Percentiles rank a stretch among this genome's conserved stretches.
phyloP scores from a whole-genome alignment of 768 basidiomycete genomes.

The Boletus subparvulus region DNA sequence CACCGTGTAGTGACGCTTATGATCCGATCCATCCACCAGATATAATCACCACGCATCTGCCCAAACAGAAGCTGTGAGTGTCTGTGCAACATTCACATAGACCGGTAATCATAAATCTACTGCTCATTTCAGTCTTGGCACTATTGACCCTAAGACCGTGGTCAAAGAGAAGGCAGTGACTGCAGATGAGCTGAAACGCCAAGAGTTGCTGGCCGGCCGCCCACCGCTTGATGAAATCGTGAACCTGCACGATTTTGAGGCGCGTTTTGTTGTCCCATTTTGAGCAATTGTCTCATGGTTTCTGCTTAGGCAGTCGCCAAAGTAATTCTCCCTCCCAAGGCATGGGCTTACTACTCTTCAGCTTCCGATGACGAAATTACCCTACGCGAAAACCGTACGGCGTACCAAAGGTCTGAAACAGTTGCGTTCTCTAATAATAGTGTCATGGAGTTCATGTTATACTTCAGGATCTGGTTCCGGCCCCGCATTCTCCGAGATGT shows the following conservation, averaged over 20 bases:
- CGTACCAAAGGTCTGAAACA: conserved; percentile 69
- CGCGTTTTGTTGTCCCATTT: conserved; percentile 21
- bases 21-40: conserved; percentile 86
- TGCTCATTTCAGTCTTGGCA: conserved; percentile 52
- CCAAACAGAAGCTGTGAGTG: conserved; percentile 75
- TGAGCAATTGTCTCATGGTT: not conserved
- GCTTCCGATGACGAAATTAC: conserved; percentile 94
- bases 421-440: not conserved
- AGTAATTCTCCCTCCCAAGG: conserved; percentile 73
- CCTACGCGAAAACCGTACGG: conserved; percentile 80
- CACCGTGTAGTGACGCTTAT: conserved; percentile 55
- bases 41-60: conserved; percentile 72
- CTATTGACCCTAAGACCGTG: conserved; percentile 63
- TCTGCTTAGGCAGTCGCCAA: conserved; percentile 68
- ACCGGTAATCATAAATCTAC: not conserved
- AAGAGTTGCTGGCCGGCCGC: conserved; percentile 54
- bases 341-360: conserved; percentile 93
- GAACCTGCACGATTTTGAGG: conserved; percentile 93
- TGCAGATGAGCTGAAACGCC: conserved; percentile 66
- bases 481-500: conserved; percentile 83
- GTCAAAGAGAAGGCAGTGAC: conserved; percentile 62
- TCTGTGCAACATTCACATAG: not conserved
- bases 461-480: conserved; percentile 78
- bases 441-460: not conserved
- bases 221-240: conserved; percentile 77